phyloP scores from a whole-genome alignment of 1,284 basidiomycete species.

The Thelephora terrestris region DNA sequence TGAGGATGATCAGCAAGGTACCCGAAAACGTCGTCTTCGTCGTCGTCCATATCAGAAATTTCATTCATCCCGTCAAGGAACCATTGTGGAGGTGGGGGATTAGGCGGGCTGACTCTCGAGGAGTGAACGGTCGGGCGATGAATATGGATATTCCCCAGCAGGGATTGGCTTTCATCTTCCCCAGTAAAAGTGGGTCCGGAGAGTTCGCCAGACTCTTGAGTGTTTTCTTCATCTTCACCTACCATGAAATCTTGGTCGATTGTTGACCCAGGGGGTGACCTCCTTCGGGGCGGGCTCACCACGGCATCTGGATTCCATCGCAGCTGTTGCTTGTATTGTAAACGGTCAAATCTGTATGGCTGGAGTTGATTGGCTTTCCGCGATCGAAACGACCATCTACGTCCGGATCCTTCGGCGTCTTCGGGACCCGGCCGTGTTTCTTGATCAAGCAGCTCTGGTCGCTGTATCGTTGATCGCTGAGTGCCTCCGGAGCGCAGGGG shows the following conservation, averaged over 20 bases:
- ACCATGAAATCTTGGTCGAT: not conserved
- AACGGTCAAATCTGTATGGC: constrained; percentile 18
- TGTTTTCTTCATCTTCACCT: not conserved
- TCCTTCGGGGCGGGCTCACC: constrained; percentile 13
- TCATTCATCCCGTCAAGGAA: no score
- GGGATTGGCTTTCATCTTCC: not conserved
- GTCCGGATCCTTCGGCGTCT: not conserved
- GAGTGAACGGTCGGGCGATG: not conserved
- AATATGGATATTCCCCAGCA: not conserved
- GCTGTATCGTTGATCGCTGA: no score
- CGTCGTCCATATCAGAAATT: no score
- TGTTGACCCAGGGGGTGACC: constrained; percentile 7
- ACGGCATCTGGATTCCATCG: constrained; percentile 21
- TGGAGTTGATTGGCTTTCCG: constrained; percentile 15
- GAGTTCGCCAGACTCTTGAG: no score
- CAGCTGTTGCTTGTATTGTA: constrained; percentile 16
- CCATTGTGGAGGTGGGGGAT: no score
- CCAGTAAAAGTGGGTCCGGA: no score
- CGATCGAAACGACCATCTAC: constrained; percentile 17
- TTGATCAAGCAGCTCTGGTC: no score
- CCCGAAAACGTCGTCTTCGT: no score
- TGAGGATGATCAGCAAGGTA: no score
- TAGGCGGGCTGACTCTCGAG: not conserved
- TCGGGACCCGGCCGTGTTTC: not conserved
- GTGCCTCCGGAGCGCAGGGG: no score